A percentile compares a stretch with the other conserved stretches of the same genome.
Conservation (phyloP, 179 eudicot genomes). For the Actinidia polygama region DNA sequence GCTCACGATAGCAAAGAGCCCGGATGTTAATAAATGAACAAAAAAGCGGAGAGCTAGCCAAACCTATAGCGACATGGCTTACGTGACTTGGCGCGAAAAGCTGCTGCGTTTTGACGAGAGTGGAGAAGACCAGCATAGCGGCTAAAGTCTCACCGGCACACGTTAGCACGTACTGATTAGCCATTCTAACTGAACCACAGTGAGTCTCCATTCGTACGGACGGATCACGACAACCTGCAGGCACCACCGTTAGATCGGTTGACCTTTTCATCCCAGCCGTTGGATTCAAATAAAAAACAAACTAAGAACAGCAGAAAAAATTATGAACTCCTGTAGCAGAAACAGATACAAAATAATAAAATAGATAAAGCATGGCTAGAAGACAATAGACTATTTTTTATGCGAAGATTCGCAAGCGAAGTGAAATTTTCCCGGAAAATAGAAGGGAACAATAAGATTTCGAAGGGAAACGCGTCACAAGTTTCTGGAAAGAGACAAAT, state of each 20-base stretch:
- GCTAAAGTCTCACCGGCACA: slow-evolving; percentile 31
- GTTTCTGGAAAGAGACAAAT: not conserved
- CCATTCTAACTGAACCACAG: slow-evolving; percentile 20
- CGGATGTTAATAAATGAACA: too few species aligned
- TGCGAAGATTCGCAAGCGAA: not conserved
- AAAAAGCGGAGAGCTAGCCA: too few species aligned
- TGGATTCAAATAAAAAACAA: slow-evolving; percentile 1
- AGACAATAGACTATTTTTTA: slow-evolving; percentile 4
- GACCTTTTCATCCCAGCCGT: not conserved
- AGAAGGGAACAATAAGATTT: not conserved
- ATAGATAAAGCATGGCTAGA: not conserved
- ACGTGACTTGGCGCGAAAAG: slow-evolving; percentile 21
- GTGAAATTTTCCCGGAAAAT: not conserved
- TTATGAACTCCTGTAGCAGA: too few species aligned
- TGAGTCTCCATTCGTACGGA: slow-evolving; percentile 32
- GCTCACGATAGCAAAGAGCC: too few species aligned
- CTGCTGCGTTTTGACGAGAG: slow-evolving; percentile 30
- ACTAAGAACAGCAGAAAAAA: not conserved
- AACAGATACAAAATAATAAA: not conserved
- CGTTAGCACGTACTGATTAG: slow-evolving; percentile 18
- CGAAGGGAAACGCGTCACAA: not conserved
- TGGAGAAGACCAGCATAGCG: slow-evolving; percentile 23
- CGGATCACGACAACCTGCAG: slow-evolving; percentile 12
- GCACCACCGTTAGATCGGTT: slow-evolving; percentile 9
- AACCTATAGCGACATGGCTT: not conserved